Conservation (phyloP, 2,329 filamentous ascomycete species). For the Rhexocercosporidium sp. region DNA sequence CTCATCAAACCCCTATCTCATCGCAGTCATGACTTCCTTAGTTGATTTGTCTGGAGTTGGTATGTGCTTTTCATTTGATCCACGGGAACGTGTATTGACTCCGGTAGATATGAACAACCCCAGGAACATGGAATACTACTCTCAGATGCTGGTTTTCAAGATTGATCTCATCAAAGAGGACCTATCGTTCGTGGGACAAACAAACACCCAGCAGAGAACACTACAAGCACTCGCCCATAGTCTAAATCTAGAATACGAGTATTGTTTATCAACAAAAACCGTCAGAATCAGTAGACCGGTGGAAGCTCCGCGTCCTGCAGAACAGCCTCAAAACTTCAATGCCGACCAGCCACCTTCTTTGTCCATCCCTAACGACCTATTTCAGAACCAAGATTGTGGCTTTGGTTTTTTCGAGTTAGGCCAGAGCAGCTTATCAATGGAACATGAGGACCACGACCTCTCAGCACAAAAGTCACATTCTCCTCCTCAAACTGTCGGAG, state of each 20-base stretch:
- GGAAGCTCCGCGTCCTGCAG: neutral
- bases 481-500: no score
- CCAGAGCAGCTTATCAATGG: no score
- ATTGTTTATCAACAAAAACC: conserved; percentile 4
- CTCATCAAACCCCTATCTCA: no score
- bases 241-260: conserved; percentile 16
- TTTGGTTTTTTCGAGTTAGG: no score
- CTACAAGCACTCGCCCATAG: conserved; percentile 15
- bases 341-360: no score
- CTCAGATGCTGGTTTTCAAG: conserved; percentile 27
- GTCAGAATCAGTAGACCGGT: conserved; percentile 14
- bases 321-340: neutral
- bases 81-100: conserved; percentile 5
- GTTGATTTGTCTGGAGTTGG: neutral
- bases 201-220: conserved; percentile 11
- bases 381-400: neutral
- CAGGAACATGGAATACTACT: conserved; percentile 23
- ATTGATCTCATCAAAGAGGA: conserved; percentile 9
- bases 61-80: no score
- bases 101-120: conserved; percentile 27
- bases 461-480: no score
- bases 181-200: conserved; percentile 6
- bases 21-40: neutral
- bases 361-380: neutral
- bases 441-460: no score